Conservation (phyloP, 2,329 filamentous ascomycete genomes). For the Diaporthe velutina region DNA sequence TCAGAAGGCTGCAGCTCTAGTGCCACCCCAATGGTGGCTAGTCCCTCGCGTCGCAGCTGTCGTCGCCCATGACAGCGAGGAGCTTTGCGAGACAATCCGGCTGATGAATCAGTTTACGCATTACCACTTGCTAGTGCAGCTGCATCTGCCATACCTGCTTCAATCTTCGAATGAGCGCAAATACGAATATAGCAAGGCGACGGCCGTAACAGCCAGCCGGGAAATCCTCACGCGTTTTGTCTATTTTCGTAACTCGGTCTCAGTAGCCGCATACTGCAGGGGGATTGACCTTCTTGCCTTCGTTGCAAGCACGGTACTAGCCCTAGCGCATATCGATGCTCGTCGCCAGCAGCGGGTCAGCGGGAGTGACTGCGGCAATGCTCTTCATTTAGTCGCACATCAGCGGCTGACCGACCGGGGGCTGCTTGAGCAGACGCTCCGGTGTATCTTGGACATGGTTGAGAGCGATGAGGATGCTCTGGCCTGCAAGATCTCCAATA, state of each 20-base stretch:
- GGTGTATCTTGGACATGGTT: slow-evolving; percentile 48
- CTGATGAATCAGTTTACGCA: slow-evolving; percentile 57
- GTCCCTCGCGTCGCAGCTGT: slow-evolving; percentile 42
- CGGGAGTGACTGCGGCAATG: slow-evolving; percentile 20
- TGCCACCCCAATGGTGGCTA: slow-evolving; percentile 60
- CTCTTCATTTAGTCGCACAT: slow-evolving; percentile 52
- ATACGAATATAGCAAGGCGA: slow-evolving; percentile 55
- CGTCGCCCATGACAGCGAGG: slow-evolving; percentile 38
- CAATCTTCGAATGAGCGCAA: slow-evolving; percentile 45
- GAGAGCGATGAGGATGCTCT: slow-evolving; percentile 44
- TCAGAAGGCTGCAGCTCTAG: slow-evolving; percentile 49
- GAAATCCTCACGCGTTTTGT: slow-evolving; percentile 56
- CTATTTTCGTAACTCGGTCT: slow-evolving; percentile 49
- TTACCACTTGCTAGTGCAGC: slow-evolving; percentile 56
- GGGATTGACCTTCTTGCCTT: slow-evolving; percentile 58
- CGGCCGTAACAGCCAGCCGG: slow-evolving; percentile 56
- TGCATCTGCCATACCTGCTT: slow-evolving; percentile 61
- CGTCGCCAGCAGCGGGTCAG: slow-evolving; percentile 41
- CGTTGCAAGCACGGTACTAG: slow-evolving; percentile 54
- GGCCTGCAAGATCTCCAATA: slow-evolving; percentile 47
- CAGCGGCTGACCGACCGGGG: slow-evolving; percentile 57
- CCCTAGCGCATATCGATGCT: slow-evolving; percentile 56
- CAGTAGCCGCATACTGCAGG: slow-evolving; percentile 53
- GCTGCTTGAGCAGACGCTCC: slow-evolving; percentile 53
- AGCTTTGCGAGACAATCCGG: slow-evolving; percentile 50